These are phyloP conservation scores for Eucalyptus sp. DNA, from an alignment of 345 rosid species.

Conservation along the genomic window DNA sequence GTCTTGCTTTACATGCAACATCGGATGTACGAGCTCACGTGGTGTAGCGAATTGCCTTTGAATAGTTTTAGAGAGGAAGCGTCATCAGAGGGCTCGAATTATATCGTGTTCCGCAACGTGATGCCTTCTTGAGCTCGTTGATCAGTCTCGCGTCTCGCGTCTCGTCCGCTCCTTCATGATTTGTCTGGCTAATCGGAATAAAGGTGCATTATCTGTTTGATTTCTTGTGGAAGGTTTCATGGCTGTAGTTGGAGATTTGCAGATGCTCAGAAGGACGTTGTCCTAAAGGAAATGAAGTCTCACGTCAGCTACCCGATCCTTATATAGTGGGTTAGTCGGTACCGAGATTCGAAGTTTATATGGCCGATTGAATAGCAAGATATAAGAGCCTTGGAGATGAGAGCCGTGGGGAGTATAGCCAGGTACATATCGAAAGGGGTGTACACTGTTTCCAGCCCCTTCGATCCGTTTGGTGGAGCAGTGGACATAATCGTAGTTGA, in stretches of 20 bases:
- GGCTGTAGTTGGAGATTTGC: not conserved
- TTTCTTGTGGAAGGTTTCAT: not conserved
- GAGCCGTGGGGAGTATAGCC: constrained; percentile 78
- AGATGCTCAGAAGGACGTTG: not conserved
- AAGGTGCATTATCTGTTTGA: not conserved
- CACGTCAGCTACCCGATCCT: not conserved
- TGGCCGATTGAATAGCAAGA: not conserved
- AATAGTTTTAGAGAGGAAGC: not conserved
- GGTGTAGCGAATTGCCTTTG: not conserved
- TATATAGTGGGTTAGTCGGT: not conserved
- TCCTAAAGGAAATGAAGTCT: not conserved
- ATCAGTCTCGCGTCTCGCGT: not conserved
- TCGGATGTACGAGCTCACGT: not conserved
- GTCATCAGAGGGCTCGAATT: not conserved
- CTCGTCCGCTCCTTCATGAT: not conserved
- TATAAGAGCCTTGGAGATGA: constrained; percentile 22
- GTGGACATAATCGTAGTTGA: constrained; percentile 93
- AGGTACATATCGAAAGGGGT: constrained; percentile 78
- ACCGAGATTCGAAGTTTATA: not conserved
- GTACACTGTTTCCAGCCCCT: constrained; percentile 64
- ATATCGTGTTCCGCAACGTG: not conserved
- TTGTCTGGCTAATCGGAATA: not conserved
- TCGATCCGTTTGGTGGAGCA: constrained; percentile 96
- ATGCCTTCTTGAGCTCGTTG: not conserved
- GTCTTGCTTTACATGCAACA: not conserved